Conservation (phyloP, 192 early-diverging fungal genomes). For the Coemansia biformis region DNA sequence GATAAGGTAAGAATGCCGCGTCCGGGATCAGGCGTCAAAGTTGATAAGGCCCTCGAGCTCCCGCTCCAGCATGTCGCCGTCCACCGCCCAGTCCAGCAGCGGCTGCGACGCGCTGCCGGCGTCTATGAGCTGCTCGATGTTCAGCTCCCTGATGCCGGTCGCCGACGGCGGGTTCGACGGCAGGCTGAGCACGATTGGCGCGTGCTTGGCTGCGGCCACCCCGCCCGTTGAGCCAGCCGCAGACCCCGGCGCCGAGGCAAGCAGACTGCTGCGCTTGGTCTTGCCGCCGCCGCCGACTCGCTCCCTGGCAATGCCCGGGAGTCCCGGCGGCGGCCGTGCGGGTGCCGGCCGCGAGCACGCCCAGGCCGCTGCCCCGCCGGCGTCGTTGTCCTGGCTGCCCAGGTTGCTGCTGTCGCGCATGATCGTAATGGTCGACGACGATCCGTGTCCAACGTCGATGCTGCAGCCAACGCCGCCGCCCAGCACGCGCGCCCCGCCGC, state of each 20-base stretch:
- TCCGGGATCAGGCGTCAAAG: conserved; percentile 29
- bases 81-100: conserved; percentile 32
- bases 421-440: conserved; percentile 47
- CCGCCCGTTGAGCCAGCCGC: neutral
- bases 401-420: conserved; percentile 39
- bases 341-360: neutral
- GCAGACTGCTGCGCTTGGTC: conserved; percentile 6
- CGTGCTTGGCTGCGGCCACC: neutral
- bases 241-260: neutral
- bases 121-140: conserved; percentile 27
- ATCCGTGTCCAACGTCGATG: conserved; percentile 24
- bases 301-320: conserved; percentile 22
- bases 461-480: conserved; percentile 1
- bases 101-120: conserved; percentile 4
- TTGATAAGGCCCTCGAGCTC: conserved; percentile 51
- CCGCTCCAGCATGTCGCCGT: conserved; percentile 34
- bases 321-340: conserved; percentile 34
- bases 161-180: conserved; percentile 36
- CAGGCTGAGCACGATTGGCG: conserved; percentile 8
- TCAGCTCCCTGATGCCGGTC: conserved; percentile 15
- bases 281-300: conserved; percentile 11
- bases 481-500: conserved; percentile 11
- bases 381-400: conserved; percentile 19
- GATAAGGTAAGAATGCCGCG: no score
- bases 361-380: no score